Evolutionary conservation across 495 filamentous ascomycete species (phyloP).

Genomic region (Aspergillus baeticus): DNA sequence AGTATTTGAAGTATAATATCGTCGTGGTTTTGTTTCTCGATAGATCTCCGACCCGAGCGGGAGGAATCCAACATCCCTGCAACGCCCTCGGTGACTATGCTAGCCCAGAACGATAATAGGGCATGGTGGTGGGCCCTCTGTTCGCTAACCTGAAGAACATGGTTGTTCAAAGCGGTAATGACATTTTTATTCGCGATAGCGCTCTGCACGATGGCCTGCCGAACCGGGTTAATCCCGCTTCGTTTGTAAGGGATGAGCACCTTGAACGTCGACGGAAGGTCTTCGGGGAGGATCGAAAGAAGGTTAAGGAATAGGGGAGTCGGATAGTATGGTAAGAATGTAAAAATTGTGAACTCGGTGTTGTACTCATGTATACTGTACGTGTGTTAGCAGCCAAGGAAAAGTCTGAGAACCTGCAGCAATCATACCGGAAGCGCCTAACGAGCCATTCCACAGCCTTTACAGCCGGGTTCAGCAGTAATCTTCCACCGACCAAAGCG

Average conservation of each 20-base stretch:
- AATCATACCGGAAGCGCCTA: conserved; percentile 76
- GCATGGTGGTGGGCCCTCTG: conserved; percentile 68
- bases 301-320: conserved; percentile 77
- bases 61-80: conserved; percentile 74
- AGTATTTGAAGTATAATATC: conserved; percentile 72
- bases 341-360: conserved; percentile 71
- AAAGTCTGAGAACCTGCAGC: conserved; percentile 4
- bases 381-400: conserved; percentile 28
- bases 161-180: conserved; percentile 67
- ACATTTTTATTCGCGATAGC: conserved; percentile 71
- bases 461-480: conserved; percentile 80
- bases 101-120: conserved; percentile 84
- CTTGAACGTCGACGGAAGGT: conserved; percentile 70
- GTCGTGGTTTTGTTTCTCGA: conserved; percentile 73
- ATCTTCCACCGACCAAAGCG: conserved; percentile 66
- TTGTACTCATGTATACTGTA: conserved; percentile 89
- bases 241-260: conserved; percentile 83
- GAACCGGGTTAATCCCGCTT: conserved; percentile 69
- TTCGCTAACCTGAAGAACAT: conserved; percentile 67
- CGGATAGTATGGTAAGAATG: conserved; percentile 89
- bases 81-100: conserved; percentile 76
- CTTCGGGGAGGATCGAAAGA: conserved; percentile 74
- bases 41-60: conserved; percentile 64
- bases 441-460: conserved; percentile 95
- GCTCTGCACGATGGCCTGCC: conserved; percentile 76